A percentile compares a stretch with the other conserved stretches of the same genome.
Evolutionary conservation across 768 basidiomycete genomes (phyloP).

Genomic region (Xerocomus potaroensis): DNA sequence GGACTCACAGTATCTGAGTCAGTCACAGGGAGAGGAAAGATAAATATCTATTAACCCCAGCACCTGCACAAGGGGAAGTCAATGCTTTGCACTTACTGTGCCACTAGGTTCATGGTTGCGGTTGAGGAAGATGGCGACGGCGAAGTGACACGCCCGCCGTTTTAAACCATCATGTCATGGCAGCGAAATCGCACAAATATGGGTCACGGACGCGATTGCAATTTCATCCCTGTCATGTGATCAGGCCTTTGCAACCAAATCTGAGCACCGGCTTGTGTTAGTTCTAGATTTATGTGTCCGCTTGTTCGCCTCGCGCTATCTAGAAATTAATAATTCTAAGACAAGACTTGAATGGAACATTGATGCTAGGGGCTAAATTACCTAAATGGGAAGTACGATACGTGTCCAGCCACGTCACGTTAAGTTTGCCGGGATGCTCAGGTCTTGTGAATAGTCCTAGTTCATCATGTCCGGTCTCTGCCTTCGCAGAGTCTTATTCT

Average conservation of each 20-base stretch:
- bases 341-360: neutral
- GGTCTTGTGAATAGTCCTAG: neutral
- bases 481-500: constrained; percentile 24
- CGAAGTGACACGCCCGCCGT: neutral
- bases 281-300: too few species aligned
- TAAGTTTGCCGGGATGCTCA: neutral
- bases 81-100: constrained; percentile 15
- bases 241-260: too few species aligned
- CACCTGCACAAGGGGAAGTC: too few species aligned
- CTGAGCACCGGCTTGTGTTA: too few species aligned
- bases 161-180: neutral
- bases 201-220: too few species aligned
- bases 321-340: too few species aligned
- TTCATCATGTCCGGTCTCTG: constrained; percentile 21
- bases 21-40: too few species aligned
- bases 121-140: too few species aligned
- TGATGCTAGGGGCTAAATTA: constrained; percentile 7
- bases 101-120: constrained; percentile 3
- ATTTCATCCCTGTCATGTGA: too few species aligned
- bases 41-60: too few species aligned
- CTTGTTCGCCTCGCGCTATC: too few species aligned
- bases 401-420: constrained; percentile 24
- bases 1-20: constrained; percentile 19
- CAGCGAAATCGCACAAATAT: too few species aligned
- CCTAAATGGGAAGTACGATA: constrained; percentile 5